These are phyloP conservation scores for Phlyctochytrium arcticum DNA, from an alignment of 192 early-diverging fungal species.

Conservation along the genomic window DNA sequence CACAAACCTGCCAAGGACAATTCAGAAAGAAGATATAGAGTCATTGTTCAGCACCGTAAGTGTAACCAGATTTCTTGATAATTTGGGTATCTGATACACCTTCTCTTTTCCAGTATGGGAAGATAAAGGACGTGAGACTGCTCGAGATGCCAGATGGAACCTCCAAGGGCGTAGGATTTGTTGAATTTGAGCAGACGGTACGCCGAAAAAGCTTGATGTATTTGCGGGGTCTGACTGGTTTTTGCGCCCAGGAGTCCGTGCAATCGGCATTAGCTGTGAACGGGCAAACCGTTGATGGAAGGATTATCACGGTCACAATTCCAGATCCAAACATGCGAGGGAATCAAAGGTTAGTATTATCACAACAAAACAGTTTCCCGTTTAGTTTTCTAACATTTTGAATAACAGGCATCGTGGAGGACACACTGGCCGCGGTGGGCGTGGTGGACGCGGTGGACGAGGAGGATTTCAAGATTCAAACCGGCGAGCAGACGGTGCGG, in stretches of 20 bases:
- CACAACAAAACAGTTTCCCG: no score
- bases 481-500: no score
- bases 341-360: background rate
- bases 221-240: background rate
- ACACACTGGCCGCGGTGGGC: background rate
- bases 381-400: no score
- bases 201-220: background rate
- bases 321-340: constrained; percentile 43
- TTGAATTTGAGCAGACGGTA: constrained; percentile 41
- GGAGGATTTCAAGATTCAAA: no score
- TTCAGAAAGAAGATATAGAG: constrained; percentile 29
- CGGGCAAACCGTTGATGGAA: constrained; percentile 30
- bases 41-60: constrained; percentile 10
- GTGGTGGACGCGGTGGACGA: constrained; percentile 9
- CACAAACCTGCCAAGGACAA: constrained; percentile 37
- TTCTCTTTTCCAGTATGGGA: constrained; percentile 39
- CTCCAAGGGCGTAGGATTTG: constrained; percentile 36
- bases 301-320: constrained; percentile 31
- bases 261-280: constrained; percentile 36
- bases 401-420: no score
- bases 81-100: no score
- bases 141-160: constrained; percentile 16
- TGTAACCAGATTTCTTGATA: background rate
- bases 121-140: constrained; percentile 35
- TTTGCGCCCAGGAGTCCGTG: constrained; percentile 13